Evolutionary conservation across 2,329 filamentous ascomycete species (phyloP), one percentile per base, ranked within the genome.

Genomic region (Colletotrichum eremochloae): DNA sequence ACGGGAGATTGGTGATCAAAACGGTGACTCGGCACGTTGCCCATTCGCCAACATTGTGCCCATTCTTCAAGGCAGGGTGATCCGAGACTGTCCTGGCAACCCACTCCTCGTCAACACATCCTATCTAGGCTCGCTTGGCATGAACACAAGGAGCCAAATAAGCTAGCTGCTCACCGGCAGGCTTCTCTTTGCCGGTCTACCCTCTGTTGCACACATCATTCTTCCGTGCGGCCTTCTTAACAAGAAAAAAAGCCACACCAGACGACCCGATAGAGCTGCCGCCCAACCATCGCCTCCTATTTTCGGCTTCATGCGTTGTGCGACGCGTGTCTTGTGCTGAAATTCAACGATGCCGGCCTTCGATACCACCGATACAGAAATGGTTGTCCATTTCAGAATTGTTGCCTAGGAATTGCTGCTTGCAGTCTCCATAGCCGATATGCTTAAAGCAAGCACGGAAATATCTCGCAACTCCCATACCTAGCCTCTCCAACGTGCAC

Each of bases 211-310:
- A 67, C 57, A 42, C 36, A 42, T 68, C 44, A n/a, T 58, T 48
- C 24, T 57, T 50, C 36, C 55, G 56, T 58, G 42, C 65, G 20
- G 20, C 55, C 24, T 60, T 24, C 15, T 33, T 60, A 29, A 31
- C 29, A 31, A 63, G 24, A 24, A 24, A 24, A 24, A 24, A 24
- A 24, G 24, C 24, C 46, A n/a, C n/a, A n/a, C 53, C 42, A 29
- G 46, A 40, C 15, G 18, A 52, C 46, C 9, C 33, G 44, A 29
- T 36, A 52, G 31, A 61, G 58, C 53, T 48, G 66, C 58, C 60
- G 55, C 48, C 46, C 46, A 36, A 36, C 4, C 36, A 31, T 58
- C 15, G 58, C 44, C 63, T 69, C 66, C 69, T 72, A 69, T 72
- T 69, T 64, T 64, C 58, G 66, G 69, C 58, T n/a, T 44, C 63